Evolutionary conservation across 108 stramenopile genomes (phyloP), one percentile per base, ranked within the genome.

Genomic region (Mayamaea pseudoterrestris): DNA sequence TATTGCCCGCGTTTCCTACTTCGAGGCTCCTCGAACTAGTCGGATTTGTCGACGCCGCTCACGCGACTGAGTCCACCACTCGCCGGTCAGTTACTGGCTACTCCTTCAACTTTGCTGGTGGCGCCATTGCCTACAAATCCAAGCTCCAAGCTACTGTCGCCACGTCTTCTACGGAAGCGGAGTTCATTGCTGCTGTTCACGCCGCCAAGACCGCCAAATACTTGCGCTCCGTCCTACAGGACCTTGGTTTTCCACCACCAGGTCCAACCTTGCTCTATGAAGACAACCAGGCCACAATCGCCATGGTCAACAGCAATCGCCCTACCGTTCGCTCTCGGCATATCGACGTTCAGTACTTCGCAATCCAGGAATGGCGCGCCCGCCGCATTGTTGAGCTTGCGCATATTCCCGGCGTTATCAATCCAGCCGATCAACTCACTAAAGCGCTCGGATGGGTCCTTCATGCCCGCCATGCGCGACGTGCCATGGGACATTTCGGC

Each of bases 1-100:
- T 42, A 30, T n/a, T 25, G 17, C 28, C 37, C 16, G 25, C 44
- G 11, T 20, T 27, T 31, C 24, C 18, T 7, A 9, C 43, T 30
- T 20, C 7, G n/a, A n/a, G n/a, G n/a, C n/a, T n/a, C n/a, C n/a
- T n/a, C n/a, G n/a, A n/a, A 5, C 14, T 57, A 3, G 32, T 37
- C 27, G 9, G 56, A 0, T 55, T 30, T 6, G 42, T 32, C 9
- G 70, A 66, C 31, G 54, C 65, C 13, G 57, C 54, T 31, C 54
- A 62, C 42, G 70, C 53, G 18, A 35, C 42, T 28, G 65, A 66
- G 25, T 27, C 32, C 2, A 27, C 40, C 41, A 58, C 39, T 1
- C 55, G 71, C 12, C 61, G 66, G 1, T 72, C 71, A 9, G 44
- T 50, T 5, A 60, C 57, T 5, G 71, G 71, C 0, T 41, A 57